phyloP scores from a whole-genome alignment of 139 green algal species.

The Nannochloris sp. region DNA sequence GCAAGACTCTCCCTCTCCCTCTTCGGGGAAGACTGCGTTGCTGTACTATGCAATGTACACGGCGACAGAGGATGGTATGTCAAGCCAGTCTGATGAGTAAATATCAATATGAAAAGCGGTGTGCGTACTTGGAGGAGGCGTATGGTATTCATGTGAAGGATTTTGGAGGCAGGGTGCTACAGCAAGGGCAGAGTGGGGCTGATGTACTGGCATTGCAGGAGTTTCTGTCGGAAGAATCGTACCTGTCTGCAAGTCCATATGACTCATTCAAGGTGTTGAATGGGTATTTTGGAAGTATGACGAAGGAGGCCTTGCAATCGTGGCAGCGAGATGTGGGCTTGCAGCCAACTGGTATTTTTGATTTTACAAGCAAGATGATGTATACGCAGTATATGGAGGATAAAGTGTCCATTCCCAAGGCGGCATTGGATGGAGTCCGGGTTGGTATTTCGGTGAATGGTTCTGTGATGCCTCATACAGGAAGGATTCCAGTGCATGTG shows the following conservation, averaged over 20 bases:
- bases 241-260: constrained; percentile 1
- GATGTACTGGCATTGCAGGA: constrained; percentile 24
- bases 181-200: constrained; percentile 16
- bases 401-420: neutral
- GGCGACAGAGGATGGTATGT: neutral
- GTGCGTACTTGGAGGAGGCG: constrained; percentile 5
- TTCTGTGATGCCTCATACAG: neutral
- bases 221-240: constrained; percentile 16
- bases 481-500: neutral
- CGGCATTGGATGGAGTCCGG: neutral
- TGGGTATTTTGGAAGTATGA: constrained; percentile 25
- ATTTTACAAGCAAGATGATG: constrained; percentile 12
- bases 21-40: no score
- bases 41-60: neutral
- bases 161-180: constrained; percentile 20
- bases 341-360: constrained; percentile 11
- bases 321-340: constrained; percentile 27
- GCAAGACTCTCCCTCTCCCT: no score
- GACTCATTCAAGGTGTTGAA: constrained; percentile 7
- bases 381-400: constrained; percentile 18
- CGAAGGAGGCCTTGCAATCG: constrained; percentile 16
- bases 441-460: neutral
- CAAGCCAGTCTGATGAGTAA: constrained; percentile 8
- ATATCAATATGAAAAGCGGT: constrained; percentile 15
- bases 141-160: constrained; percentile 15